phyloP scores from a whole-genome alignment of 2,329 filamentous ascomycete genomes.

The Calonectria multiphialidica region DNA sequence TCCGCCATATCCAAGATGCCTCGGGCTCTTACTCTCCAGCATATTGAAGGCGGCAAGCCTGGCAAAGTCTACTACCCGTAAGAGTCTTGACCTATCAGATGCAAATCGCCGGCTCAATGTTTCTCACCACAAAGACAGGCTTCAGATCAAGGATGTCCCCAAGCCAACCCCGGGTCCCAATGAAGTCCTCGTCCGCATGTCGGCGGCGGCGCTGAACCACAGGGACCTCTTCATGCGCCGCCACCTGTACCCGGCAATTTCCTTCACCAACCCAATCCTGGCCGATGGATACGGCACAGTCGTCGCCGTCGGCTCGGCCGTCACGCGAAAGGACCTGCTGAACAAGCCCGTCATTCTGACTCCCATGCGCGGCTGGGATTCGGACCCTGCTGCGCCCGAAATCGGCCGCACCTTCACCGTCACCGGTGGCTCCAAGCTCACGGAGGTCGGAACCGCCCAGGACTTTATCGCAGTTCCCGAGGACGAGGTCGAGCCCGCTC shows the following conservation, averaged over 20 bases:
- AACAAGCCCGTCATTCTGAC: slow-evolving; percentile 82
- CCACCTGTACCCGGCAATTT: slow-evolving; percentile 88
- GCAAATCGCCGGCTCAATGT: background rate
- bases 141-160: slow-evolving; percentile 71
- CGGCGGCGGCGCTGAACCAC: slow-evolving; percentile 90
- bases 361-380: slow-evolving; percentile 83
- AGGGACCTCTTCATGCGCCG: slow-evolving; percentile 95
- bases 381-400: slow-evolving; percentile 80
- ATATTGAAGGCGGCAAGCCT: slow-evolving; percentile 81
- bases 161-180: slow-evolving; percentile 72
- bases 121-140: slow-evolving; percentile 51
- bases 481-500: slow-evolving; percentile 80
- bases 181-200: slow-evolving; percentile 81
- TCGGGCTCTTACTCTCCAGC: slow-evolving; percentile 71
- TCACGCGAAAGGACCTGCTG: slow-evolving; percentile 54
- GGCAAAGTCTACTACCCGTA: slow-evolving; percentile 89
- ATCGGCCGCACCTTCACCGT: slow-evolving; percentile 68
- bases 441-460: slow-evolving; percentile 76
- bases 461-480: slow-evolving; percentile 79
- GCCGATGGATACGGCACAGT: slow-evolving; percentile 87
- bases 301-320: slow-evolving; percentile 68
- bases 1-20: slow-evolving; percentile 55
- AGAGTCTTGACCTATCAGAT: slow-evolving; percentile 38
- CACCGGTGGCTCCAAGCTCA: slow-evolving; percentile 75
- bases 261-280: slow-evolving; percentile 82